phyloP scores from a whole-genome alignment of 352 stramenopile genomes.

The Thalassiosira livingstoniorum region DNA sequence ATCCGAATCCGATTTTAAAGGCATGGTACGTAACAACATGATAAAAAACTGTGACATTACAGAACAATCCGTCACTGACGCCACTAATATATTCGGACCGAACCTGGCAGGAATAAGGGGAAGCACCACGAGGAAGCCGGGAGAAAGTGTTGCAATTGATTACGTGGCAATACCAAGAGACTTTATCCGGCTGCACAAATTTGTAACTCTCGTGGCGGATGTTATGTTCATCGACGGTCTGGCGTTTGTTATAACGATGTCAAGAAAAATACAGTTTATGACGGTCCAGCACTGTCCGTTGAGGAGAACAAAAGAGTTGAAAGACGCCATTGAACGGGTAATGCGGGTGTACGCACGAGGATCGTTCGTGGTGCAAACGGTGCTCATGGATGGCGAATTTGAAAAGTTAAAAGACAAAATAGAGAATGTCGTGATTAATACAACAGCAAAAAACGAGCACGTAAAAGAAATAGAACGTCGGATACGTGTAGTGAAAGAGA shows the following conservation, averaged over 20 bases:
- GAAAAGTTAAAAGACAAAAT: background rate
- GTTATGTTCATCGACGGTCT: no score
- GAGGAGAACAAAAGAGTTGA: slow-evolving; percentile 3
- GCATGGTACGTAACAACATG: no score
- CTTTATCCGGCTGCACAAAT: no score
- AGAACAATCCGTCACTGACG: no score
- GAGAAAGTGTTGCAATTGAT: no score
- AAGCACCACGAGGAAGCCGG: no score
- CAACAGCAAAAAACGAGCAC: slow-evolving; percentile 16
- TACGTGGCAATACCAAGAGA: no score
- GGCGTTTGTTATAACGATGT: slow-evolving; percentile 8
- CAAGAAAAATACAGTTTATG: slow-evolving; percentile 28
- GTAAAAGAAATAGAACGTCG: slow-evolving; percentile 2
- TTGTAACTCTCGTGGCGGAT: no score
- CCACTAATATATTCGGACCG: no score
- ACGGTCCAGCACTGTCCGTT: slow-evolving; percentile 7
- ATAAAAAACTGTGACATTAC: no score
- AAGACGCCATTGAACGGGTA: slow-evolving; percentile 19
- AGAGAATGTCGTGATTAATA: background rate
- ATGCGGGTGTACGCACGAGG: slow-evolving; percentile 21
- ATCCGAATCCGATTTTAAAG: no score
- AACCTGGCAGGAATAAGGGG: no score
- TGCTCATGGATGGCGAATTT: slow-evolving; percentile 29
- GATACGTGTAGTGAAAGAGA: slow-evolving; percentile 6
- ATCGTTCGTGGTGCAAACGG: slow-evolving; percentile 29